A percentile compares a stretch with the other conserved stretches of the same genome.
These are phyloP conservation scores for Ophiosphaerella narmari DNA, from an alignment of 2,329 filamentous ascomycete genomes.

Conservation along the genomic window DNA sequence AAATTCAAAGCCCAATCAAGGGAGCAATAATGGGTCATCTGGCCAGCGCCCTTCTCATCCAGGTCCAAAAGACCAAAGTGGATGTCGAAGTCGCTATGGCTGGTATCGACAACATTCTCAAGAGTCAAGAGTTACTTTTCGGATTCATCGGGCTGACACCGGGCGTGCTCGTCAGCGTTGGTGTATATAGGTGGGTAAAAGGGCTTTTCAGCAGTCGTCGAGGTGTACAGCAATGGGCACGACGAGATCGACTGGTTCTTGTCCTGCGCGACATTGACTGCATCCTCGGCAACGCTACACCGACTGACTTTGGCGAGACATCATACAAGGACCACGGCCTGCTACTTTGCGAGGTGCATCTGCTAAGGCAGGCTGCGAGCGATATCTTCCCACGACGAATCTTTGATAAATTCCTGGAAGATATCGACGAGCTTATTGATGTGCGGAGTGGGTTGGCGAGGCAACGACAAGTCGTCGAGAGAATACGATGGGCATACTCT, in stretches of 20 bases:
- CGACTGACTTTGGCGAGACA: constrained; percentile 73
- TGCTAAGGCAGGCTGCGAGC: constrained; percentile 71
- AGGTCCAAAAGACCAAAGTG: constrained; percentile 98
- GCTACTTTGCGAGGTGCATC: constrained; percentile 85
- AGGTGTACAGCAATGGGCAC: constrained; percentile 67
- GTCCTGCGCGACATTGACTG: constrained; percentile 89
- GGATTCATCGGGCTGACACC: constrained; percentile 94
- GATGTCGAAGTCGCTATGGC: constrained; percentile 95
- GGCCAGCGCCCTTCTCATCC: constrained; percentile 87
- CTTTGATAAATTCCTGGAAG: constrained; percentile 83
- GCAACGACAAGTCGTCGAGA: constrained; percentile 77
- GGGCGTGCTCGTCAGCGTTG: constrained; percentile 83
- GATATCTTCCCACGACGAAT: constrained; percentile 73
- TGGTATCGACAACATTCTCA: constrained; percentile 90
- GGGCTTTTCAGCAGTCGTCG: constrained; percentile 71
- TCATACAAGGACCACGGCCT: constrained; percentile 93
- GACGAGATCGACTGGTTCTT: constrained; percentile 72
- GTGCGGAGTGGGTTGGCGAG: constrained; percentile 74
- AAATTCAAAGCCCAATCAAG: constrained; percentile 78
- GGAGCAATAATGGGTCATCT: constrained; percentile 86
- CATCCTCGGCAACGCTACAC: constrained; percentile 54
- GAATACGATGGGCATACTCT: constrained; percentile 89
- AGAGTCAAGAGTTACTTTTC: constrained; percentile 96
- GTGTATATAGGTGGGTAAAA: constrained; percentile 72
- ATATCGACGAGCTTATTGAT: constrained; percentile 84